A percentile compares a stretch with the other conserved stretches of the same genome.
phyloP scores from a whole-genome alignment of 2,329 filamentous ascomycete genomes.

The Diaporthe aspalathi region DNA sequence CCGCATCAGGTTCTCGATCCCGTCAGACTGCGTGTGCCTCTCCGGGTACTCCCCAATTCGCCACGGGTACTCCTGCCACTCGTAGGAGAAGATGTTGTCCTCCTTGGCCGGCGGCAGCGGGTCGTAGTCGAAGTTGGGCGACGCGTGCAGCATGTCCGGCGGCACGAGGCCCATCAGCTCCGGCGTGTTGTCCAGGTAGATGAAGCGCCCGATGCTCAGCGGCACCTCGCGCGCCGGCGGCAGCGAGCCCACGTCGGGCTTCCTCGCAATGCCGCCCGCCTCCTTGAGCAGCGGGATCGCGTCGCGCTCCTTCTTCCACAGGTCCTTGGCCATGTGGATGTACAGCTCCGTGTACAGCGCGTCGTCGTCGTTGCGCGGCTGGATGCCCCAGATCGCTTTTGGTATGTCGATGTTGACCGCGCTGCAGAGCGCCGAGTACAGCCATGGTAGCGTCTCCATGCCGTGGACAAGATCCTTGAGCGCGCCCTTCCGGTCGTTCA shows the following conservation, averaged over 20 bases:
- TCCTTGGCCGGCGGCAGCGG: conserved; percentile 77
- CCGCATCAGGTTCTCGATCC: conserved; percentile 20
- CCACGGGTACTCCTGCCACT: conserved; percentile 58
- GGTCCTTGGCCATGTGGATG: conserved; percentile 78
- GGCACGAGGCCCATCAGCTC: conserved; percentile 78
- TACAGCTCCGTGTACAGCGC: conserved; percentile 82
- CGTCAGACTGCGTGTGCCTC: not conserved
- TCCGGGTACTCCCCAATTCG: not conserved
- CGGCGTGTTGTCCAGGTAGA: conserved; percentile 81
- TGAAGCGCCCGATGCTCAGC: conserved; percentile 75
- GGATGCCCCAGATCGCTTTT: conserved; percentile 83
- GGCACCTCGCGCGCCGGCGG: conserved; percentile 51
- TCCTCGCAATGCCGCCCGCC: conserved; percentile 68
- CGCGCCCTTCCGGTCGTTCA: conserved; percentile 74
- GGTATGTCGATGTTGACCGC: conserved; percentile 84
- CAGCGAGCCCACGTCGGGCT: conserved; percentile 54
- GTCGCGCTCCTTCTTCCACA: conserved; percentile 83
- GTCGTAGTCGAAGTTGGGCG: conserved; percentile 82
- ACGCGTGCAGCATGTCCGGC: conserved; percentile 68
- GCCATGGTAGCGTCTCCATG: conserved; percentile 83
- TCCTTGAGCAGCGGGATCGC: conserved; percentile 76
- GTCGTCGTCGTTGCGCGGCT: conserved; percentile 72
- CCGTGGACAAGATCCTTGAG: conserved; percentile 73
- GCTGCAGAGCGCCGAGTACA: conserved; percentile 83
- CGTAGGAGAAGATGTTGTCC: conserved; percentile 63